Evolutionary conservation across 352 stramenopile genomes (phyloP).

Genomic region (Blastocystis sp.): DNA sequence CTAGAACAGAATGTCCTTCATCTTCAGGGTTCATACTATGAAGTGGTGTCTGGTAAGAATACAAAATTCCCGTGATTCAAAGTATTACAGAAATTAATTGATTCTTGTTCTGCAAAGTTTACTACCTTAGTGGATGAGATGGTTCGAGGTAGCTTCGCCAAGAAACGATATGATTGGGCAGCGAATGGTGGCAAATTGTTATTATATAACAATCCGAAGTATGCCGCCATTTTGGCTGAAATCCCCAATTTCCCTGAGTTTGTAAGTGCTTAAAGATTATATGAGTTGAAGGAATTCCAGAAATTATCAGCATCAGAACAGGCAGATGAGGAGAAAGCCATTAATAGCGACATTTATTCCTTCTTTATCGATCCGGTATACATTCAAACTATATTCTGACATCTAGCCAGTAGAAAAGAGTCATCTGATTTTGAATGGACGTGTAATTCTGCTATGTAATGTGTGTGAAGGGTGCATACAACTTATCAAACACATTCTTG

Average conservation of each 20-base stretch:
- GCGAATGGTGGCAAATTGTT: background rate
- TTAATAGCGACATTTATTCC: constrained; percentile 46
- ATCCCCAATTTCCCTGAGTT: constrained; percentile 34
- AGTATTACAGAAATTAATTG: background rate
- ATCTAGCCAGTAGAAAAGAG: constrained; percentile 25
- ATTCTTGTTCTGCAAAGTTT: constrained; percentile 1
- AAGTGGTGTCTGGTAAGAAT: background rate
- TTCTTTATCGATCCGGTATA: constrained; percentile 42
- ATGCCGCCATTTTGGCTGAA: background rate
- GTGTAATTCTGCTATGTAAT: constrained; percentile 33
- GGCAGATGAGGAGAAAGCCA: constrained; percentile 11
- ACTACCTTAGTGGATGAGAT: constrained; percentile 56
- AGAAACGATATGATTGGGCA: constrained; percentile 38
- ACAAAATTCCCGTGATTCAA: background rate
- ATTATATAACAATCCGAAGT: constrained; percentile 7
- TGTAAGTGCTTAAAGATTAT: background rate
- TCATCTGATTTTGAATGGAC: constrained; percentile 13
- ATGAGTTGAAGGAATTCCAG: background rate
- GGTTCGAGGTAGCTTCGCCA: constrained; percentile 46
- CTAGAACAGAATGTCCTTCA: background rate
- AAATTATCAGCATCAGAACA: background rate
- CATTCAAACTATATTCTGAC: background rate
- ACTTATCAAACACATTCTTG: background rate
- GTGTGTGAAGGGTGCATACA: constrained; percentile 27
- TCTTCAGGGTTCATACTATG: background rate